phyloP scores from a whole-genome alignment of 768 basidiomycete species.

The Hericium alpestre region DNA sequence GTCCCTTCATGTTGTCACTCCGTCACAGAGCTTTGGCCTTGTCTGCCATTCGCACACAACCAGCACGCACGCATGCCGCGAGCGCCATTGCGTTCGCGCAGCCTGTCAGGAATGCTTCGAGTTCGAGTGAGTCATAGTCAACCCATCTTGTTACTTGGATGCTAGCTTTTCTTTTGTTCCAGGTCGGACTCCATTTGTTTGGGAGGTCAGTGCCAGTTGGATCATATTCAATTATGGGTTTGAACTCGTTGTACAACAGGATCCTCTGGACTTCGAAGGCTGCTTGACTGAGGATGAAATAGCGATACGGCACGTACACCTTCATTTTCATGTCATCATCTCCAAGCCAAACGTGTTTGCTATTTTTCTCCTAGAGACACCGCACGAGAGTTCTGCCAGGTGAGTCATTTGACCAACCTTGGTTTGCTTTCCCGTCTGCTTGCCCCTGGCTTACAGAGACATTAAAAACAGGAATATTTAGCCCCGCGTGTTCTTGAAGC shows the following conservation, averaged over 20 bases:
- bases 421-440: neutral
- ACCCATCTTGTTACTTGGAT: too few relatives aligned
- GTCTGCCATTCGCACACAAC: too few relatives aligned
- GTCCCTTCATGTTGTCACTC: too few relatives aligned
- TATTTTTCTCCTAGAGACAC: constrained; percentile 45
- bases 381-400: constrained; percentile 73
- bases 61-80: too few relatives aligned
- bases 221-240: too few relatives aligned
- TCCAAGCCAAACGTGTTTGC: constrained; percentile 1
- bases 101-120: too few relatives aligned
- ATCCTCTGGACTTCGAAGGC: constrained; percentile 71
- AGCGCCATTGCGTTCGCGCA: too few relatives aligned
- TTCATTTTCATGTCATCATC: neutral
- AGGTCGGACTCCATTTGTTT: too few relatives aligned
- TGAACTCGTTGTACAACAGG: constrained; percentile 31
- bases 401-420: constrained; percentile 17
- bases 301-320: constrained; percentile 58
- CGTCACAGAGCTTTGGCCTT: too few relatives aligned
- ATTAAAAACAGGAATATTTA: constrained; percentile 53
- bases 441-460: neutral
- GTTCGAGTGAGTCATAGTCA: too few relatives aligned
- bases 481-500: constrained; percentile 81
- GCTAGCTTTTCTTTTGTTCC: too few relatives aligned
- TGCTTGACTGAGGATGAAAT: constrained; percentile 84
- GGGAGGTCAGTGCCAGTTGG: too few relatives aligned